Evolutionary conservation across 257 asterid species (phyloP).

Genomic region (Fraxinus cuspidata): DNA sequence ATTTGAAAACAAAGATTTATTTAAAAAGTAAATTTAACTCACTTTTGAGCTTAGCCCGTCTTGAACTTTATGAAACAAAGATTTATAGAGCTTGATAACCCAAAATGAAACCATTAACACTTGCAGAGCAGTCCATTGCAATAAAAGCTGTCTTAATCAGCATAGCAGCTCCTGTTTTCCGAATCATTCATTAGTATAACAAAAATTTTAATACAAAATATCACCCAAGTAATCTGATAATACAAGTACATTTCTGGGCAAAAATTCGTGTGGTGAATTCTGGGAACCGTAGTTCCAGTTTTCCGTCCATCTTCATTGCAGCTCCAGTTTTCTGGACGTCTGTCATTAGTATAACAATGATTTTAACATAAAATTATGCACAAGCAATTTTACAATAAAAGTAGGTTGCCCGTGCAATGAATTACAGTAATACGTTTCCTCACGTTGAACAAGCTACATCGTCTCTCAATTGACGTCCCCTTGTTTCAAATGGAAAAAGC

Average conservation of each 20-base stretch:
- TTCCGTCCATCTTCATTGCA: background rate
- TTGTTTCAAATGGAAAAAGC: constrained; percentile 63
- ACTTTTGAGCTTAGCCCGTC: too few relatives aligned
- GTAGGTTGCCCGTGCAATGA: background rate
- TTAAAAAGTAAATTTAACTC: too few relatives aligned
- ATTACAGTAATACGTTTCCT: background rate
- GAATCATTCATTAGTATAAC: background rate
- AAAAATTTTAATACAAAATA: background rate
- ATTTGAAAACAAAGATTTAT: too few relatives aligned
- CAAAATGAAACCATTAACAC: too few relatives aligned
- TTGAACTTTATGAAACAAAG: too few relatives aligned
- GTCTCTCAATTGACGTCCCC: constrained; percentile 52
- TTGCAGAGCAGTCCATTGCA: too few relatives aligned
- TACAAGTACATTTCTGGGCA: background rate
- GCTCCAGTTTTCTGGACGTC: background rate
- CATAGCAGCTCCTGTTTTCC: background rate
- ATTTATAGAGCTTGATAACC: too few relatives aligned
- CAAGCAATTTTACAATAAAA: background rate
- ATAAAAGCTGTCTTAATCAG: too few relatives aligned
- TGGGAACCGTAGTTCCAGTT: background rate
- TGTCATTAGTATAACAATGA: background rate
- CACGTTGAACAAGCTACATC: constrained; percentile 25
- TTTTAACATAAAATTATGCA: background rate
- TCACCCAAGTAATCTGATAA: background rate
- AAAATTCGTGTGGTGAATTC: background rate